Conservation (phyloP, 1,139 yeast species). For the Scheffersomyces lignicola region DNA sequence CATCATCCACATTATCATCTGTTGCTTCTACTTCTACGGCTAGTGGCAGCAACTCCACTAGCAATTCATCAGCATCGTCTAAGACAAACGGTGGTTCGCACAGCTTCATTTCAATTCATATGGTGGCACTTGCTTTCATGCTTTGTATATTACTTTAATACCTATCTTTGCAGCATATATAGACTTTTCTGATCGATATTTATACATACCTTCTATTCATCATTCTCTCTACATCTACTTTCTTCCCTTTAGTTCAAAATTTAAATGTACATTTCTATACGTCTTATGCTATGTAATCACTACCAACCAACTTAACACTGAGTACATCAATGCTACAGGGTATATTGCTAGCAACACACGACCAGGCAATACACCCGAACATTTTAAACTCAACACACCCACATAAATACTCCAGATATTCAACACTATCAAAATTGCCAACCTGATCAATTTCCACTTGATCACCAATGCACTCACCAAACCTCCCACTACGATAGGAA, state of each 20-base stretch:
- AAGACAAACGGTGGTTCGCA: neutral
- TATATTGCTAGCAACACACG: constrained; percentile 72
- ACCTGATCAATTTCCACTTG: constrained; percentile 53
- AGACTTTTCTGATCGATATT: neutral
- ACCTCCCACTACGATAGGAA: constrained; percentile 73
- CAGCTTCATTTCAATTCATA: constrained; percentile 2
- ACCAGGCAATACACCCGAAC: constrained; percentile 69
- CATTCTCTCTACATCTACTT: neutral
- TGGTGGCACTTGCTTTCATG: neutral
- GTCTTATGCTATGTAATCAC: constrained; percentile 54
- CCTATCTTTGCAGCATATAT: neutral
- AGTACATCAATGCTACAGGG: constrained; percentile 76
- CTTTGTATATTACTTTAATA: constrained; percentile 2
- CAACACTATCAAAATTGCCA: constrained; percentile 52
- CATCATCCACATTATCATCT: neutral
- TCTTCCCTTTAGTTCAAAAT: neutral
- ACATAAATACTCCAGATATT: constrained; percentile 76
- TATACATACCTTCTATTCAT: neutral
- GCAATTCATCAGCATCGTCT: neutral
- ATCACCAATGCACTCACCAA: constrained; percentile 55
- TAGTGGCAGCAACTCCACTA: neutral
- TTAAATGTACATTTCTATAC: neutral
- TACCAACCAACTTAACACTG: constrained; percentile 75
- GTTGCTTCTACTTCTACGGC: neutral
- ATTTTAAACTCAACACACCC: constrained; percentile 61